These are phyloP conservation scores for Aspergillus transmontanensis DNA, from an alignment of 2,329 filamentous ascomycete genomes.

Conservation along the genomic window DNA sequence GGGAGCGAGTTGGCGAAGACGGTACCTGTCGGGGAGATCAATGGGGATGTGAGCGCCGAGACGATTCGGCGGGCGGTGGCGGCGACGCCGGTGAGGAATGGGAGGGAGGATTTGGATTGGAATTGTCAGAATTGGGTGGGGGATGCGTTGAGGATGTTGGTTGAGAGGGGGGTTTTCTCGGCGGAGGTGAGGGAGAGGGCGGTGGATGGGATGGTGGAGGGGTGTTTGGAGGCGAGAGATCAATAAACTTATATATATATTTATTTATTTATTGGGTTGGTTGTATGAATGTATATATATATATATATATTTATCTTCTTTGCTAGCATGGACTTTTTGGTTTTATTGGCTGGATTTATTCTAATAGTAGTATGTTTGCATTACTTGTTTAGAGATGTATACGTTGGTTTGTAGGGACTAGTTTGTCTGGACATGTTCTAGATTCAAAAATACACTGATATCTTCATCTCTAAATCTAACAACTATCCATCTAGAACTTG, in stretches of 20 bases:
- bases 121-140: slow-evolving; percentile 38
- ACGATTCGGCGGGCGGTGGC: slow-evolving; percentile 23
- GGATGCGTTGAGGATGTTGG: slow-evolving; percentile 28
- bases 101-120: slow-evolving; percentile 29
- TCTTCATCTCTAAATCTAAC: not conserved
- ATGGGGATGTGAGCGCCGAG: slow-evolving; percentile 11
- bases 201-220: slow-evolving; percentile 31
- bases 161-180: slow-evolving; percentile 24
- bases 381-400: not conserved
- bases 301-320: not conserved
- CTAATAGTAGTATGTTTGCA: not conserved
- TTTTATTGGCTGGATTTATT: not conserved
- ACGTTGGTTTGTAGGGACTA: too few relatives aligned
- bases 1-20: slow-evolving; percentile 19
- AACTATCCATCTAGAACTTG: slow-evolving; percentile 70
- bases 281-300: not conserved
- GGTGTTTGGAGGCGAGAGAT: slow-evolving; percentile 29
- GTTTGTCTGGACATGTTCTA: not conserved
- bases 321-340: not conserved
- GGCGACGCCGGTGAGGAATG: slow-evolving; percentile 27
- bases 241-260: slow-evolving; percentile 8
- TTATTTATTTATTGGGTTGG: not conserved
- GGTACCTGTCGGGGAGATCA: slow-evolving; percentile 19
- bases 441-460: not conserved
- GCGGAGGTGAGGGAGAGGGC: slow-evolving; percentile 20